Base-by-base conservation (phyloP, 208 protist genomes). In the Trypanosomatidae sp. region DNA sequence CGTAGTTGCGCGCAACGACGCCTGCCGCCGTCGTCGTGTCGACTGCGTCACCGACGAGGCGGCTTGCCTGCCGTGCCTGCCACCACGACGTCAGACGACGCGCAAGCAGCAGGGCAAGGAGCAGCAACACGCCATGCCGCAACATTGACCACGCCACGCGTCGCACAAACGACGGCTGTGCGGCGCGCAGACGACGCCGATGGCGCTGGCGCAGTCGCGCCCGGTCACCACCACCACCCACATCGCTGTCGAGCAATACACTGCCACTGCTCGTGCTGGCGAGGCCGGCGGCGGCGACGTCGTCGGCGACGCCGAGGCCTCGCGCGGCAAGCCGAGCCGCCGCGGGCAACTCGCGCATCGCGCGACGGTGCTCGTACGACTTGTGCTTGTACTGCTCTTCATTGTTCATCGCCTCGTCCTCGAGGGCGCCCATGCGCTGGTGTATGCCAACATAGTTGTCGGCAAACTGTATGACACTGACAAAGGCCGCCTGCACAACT, bases 401-500 rank as follows among this genome's bases (percentile, higher is more conserved):
- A 18, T 78, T 49, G 7, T 52, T 54, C 11, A 71, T 49, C 27
- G 51, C 56, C 52, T 85, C 75, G 53, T 79, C 67, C 19, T 72
- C 60, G 1, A 86, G 35, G 32, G 71, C 61, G 2, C 55, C 54
- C 11, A 79, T 35, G 5, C 50, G 54, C 39, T 92, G 78, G 43
- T 72, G 74, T 30, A 88, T 83, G 33, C 67, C 63, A 37, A 86
- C 73, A 43, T 88, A 88, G 62, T 76, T 85, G 37, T 72, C 70
- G 13, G 83, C 66, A 44, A 88, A 88, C 54, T 88, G 78, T 33
- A 88, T 65, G 11, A 59, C 66, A 57, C 75, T 88, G 46, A 74
- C 78, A 40, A 88, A 75, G 3, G 77, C 79, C 54, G 72, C 79
- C 53, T 92, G 83, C 53, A 88, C 61, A 0, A 92, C 83, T 47